phyloP scores from a whole-genome alignment of 306 rosid species.

The Prosopis cineraria region DNA sequence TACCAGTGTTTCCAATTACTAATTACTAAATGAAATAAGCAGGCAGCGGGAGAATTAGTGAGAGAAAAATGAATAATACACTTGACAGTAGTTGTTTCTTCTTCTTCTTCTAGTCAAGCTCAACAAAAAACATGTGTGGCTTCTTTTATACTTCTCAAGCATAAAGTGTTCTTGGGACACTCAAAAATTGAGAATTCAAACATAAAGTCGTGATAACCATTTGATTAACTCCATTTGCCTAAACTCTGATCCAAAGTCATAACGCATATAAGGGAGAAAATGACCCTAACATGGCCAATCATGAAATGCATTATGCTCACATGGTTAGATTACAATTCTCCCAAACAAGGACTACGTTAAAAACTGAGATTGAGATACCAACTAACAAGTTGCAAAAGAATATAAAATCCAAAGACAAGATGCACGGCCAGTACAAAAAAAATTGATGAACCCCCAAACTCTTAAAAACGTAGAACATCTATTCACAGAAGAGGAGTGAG shows the following conservation, averaged over 20 bases:
- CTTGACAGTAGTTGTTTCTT: background rate
- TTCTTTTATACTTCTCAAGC: too few relatives aligned
- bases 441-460: background rate
- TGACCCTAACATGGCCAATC: background rate
- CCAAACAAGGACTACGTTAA: background rate
- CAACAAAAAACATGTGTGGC: too few relatives aligned
- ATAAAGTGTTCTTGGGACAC: too few relatives aligned
- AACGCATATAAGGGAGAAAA: background rate
- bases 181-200: too few relatives aligned
- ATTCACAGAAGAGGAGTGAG: background rate
- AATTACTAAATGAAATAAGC: background rate
- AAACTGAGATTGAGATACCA: background rate
- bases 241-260: background rate
- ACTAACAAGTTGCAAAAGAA: background rate
- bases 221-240: too few relatives aligned
- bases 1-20: background rate
- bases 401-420: background rate
- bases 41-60: background rate
- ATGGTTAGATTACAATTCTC: background rate
- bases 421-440: background rate
- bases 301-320: background rate
- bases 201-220: too few relatives aligned
- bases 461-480: background rate
- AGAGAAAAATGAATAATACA: background rate
- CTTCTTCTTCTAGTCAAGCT: background rate